phyloP scores from a whole-genome alignment of 495 filamentous ascomycete genomes.

The Stereocaulon alpinum region DNA sequence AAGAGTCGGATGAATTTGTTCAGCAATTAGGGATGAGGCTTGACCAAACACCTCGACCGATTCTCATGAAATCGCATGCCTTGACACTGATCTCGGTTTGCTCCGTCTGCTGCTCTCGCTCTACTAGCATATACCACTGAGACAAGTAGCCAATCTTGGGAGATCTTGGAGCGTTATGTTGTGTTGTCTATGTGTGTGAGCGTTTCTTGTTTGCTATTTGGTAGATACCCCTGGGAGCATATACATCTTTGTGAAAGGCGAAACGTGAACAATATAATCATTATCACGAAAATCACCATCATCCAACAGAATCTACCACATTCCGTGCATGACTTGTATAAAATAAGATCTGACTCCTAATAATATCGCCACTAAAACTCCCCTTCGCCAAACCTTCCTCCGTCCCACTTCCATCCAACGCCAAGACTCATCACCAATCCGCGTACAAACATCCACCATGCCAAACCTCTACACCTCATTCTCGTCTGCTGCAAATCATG shows the following conservation, averaged over 20 bases:
- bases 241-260: neutral
- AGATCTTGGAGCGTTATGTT: neutral
- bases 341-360: too few relatives aligned
- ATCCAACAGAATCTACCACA: neutral
- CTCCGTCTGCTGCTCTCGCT: neutral
- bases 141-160: neutral
- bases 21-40: neutral
- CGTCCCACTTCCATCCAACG: neutral
- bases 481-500: neutral
- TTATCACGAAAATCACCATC: neutral
- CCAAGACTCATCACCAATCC: neutral
- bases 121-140: neutral
- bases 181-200: neutral
- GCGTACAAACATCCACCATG: neutral
- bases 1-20: conserved; percentile 8
- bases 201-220: conserved; percentile 8
- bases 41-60: neutral
- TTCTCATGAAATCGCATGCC: neutral
- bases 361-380: neutral
- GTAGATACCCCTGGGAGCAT: conserved; percentile 14
- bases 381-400: conserved; percentile 9
- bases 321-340: neutral
- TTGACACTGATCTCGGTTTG: neutral
- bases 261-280: neutral
- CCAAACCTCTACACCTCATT: neutral